Evolutionary conservation across 495 filamentous ascomycete genomes (phyloP).

Genomic region (Delitschia confertaspora): DNA sequence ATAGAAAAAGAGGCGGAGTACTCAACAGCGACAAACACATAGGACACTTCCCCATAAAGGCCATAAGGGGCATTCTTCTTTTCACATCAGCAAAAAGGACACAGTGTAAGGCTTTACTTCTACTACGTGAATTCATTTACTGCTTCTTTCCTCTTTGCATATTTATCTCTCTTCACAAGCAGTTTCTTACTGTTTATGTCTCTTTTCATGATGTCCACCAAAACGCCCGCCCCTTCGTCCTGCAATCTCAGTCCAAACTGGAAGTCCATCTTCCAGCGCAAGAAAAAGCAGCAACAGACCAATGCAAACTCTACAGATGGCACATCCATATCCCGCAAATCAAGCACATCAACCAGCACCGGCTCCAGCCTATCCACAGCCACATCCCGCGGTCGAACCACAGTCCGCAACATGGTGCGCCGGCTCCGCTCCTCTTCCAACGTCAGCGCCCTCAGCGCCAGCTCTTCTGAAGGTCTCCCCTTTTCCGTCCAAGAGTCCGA

Average conservation of each 20-base stretch:
- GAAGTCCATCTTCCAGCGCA: no score
- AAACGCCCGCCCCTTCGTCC: slow-evolving; percentile 2
- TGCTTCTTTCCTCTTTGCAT: background rate
- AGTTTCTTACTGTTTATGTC: slow-evolving; percentile 9
- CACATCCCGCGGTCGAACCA: slow-evolving; percentile 6
- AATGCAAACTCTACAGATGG: slow-evolving; percentile 1
- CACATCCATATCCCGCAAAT: background rate
- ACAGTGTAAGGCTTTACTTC: background rate
- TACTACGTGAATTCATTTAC: background rate
- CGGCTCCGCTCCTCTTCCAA: slow-evolving; percentile 12
- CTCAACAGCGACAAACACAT: slow-evolving; percentile 5
- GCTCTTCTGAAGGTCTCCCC: no score
- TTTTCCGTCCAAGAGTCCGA: slow-evolving; percentile 17
- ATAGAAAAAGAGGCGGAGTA: slow-evolving; percentile 14
- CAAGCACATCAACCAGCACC: background rate
- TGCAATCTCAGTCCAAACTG: no score
- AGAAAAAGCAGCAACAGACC: background rate
- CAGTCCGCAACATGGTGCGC: slow-evolving; percentile 3
- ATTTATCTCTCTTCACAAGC: background rate
- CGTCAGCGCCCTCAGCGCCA: background rate
- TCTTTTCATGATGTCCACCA: slow-evolving; percentile 14
- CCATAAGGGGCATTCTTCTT: background rate
- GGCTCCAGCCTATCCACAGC: slow-evolving; percentile 10
- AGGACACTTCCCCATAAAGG: no score
- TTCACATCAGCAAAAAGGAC: slow-evolving; percentile 1